Base-by-base conservation (phyloP, 768 basidiomycete species). In the Hygrocybe punicea region DNA sequence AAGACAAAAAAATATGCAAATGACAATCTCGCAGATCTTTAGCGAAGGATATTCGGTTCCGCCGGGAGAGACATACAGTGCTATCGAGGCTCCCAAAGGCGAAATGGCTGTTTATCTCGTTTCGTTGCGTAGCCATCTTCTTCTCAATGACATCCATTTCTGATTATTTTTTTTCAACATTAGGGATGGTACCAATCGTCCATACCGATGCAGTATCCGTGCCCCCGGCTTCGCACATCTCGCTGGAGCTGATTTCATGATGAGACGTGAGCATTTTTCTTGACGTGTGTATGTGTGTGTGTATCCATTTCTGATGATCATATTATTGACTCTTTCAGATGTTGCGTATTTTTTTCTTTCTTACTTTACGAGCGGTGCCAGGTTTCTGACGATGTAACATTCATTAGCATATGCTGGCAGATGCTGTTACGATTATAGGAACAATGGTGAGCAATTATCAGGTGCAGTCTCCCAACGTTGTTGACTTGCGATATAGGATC, bases 71-170 rank as follows among this genome's bases (percentile, higher is more conserved):
- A 98, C 96, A 0, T 98, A 99, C 78, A 85, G 84, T 50, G 96
- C 96, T 2, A 98, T 98, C 63, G 97, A 99, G 74, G 96, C 96
- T 7, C 96, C 96, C 45, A 98, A 99, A 76, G 95, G 95, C 61
- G 96, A 98, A 76, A 98, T 98, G 94, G 96, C 81, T 63, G 96
- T 99, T 46, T 99, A 95, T 77, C 86, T 99, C 51, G 93, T 99
- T 60, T 97, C 94, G 84, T 90, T 29, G 64, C 65, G 88, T 82
- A 29, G 53, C 23, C 13, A 16, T 24, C 8, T 17, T 50, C 17
- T 34, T 39, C 55, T 44, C 36, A 25, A 11, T 29, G 36, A 34
- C 33, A 16, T 33, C 37, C 14, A 34, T 35, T 47, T 57, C 4
- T 17, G 29, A 37, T 23, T n/a, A n/a, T n/a, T n/a, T n/a, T n/a